phyloP scores from a whole-genome alignment of 2,329 filamentous ascomycete genomes.

The Botrytis squamosa region DNA sequence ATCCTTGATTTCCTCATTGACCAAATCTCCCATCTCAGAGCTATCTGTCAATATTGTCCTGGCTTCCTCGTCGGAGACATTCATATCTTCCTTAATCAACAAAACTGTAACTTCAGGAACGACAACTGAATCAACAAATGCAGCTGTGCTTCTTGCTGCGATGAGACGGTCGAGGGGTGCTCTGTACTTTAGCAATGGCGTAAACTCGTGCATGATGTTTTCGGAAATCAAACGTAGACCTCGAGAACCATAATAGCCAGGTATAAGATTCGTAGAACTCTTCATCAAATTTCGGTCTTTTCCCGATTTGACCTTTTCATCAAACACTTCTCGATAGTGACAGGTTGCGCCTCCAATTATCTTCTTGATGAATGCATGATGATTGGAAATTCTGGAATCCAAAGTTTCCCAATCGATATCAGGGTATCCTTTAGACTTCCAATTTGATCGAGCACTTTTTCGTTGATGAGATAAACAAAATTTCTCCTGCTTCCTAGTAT shows the following conservation, averaged over 20 bases:
- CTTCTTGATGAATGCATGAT: conserved; percentile 54
- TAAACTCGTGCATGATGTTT: conserved; percentile 61
- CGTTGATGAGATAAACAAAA: conserved; percentile 66
- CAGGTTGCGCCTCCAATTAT: conserved; percentile 58
- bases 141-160: conserved; percentile 62
- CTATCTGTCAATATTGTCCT: conserved; percentile 35
- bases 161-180: conserved; percentile 65
- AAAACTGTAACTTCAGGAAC: conserved; percentile 66
- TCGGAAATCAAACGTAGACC: conserved; percentile 73
- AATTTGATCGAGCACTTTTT: conserved; percentile 48
- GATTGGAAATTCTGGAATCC: conserved; percentile 54
- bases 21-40: conserved; percentile 31
- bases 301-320: conserved; percentile 54
- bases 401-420: conserved; percentile 67
- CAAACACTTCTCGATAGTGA: conserved; percentile 59
- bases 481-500: conserved; percentile 55
- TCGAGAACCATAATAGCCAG: conserved; percentile 80
- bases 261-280: conserved; percentile 53
- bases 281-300: conserved; percentile 59
- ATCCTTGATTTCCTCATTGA: conserved; percentile 53
- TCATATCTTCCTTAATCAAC: conserved; percentile 60
- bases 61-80: conserved; percentile 44
- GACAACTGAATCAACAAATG: conserved; percentile 71
- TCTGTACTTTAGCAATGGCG: conserved; percentile 57
- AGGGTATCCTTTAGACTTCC: conserved; percentile 58